These are phyloP conservation scores for Rhododendron griersonianum DNA, from an alignment of 148 eudicot species.

Conservation along the genomic window DNA sequence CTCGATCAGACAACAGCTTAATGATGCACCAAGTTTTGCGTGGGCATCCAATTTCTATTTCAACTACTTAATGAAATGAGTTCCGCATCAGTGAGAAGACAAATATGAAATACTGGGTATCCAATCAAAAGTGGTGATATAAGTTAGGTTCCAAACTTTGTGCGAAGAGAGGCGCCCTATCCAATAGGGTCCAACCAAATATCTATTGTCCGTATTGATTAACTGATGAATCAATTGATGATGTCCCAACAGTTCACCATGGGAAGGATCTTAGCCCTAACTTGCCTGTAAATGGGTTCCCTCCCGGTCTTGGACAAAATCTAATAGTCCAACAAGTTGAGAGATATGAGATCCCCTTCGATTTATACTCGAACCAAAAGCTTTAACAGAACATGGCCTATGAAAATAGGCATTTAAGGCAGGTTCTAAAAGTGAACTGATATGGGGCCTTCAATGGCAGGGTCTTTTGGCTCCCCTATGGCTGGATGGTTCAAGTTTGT, in stretches of 20 bases:
- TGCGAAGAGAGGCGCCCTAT: not conserved
- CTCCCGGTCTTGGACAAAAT: not conserved
- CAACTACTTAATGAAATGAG: not conserved
- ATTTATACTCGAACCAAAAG: not conserved
- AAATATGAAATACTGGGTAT: not conserved
- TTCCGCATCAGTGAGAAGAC: not conserved
- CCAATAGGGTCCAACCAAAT: not conserved
- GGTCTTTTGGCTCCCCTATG: not conserved
- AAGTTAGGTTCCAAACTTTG: not conserved
- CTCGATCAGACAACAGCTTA: not conserved
- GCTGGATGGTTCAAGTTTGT: not conserved
- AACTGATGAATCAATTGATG: not conserved
- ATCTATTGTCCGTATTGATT: not conserved
- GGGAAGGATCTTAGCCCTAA: not conserved
- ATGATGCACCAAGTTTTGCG: not conserved
- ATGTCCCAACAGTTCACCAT: not conserved
- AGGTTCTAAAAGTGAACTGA: not conserved
- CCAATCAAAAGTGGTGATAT: not conserved
- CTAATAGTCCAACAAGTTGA: not conserved
- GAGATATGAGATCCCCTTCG: not conserved
- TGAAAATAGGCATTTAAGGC: not conserved
- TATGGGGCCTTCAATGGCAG: not conserved
- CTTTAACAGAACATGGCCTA: not conserved
- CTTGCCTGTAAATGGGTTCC: not conserved
- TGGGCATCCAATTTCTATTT: not conserved